Conservation (phyloP, 1,139 yeast genomes). For the Yamadazyma triangularis region DNA sequence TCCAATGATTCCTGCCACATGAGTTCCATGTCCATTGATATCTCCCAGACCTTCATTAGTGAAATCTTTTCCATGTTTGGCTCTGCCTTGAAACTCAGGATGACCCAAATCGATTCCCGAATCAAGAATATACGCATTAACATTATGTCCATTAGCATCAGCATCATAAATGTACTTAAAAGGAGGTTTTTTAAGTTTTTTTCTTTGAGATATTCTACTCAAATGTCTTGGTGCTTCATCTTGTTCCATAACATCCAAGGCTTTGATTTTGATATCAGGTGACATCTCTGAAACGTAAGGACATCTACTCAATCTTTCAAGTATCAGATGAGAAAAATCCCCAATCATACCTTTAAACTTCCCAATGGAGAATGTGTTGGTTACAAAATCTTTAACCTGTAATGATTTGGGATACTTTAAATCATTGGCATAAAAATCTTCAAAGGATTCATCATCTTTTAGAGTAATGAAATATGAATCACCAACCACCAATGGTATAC, state of each 20-base stretch:
- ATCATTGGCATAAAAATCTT: slow-evolving; percentile 38
- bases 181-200: slow-evolving; percentile 21
- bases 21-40: slow-evolving; percentile 75
- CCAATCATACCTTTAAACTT: slow-evolving; percentile 63
- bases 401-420: slow-evolving; percentile 24
- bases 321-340: slow-evolving; percentile 44
- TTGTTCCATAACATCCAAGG: slow-evolving; percentile 33
- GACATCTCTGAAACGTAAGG: slow-evolving; percentile 55
- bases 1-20: slow-evolving; percentile 88
- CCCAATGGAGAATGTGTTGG: slow-evolving; percentile 52
- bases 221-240: slow-evolving; percentile 64
- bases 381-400: slow-evolving; percentile 41
- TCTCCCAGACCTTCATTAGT: slow-evolving; percentile 63
- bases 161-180: slow-evolving; percentile 24
- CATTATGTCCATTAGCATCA: slow-evolving; percentile 31
- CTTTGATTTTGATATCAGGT: slow-evolving; percentile 51
- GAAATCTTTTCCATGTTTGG: slow-evolving; percentile 52
- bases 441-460: slow-evolving; percentile 26
- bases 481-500: background rate
- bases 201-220: slow-evolving; percentile 56
- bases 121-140: slow-evolving; percentile 76
- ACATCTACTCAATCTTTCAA: slow-evolving; percentile 44
- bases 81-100: slow-evolving; percentile 66
- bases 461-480: slow-evolving; percentile 23
- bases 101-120: slow-evolving; percentile 62